Conservation (phyloP, 2,329 filamentous ascomycete genomes). For the Coleophoma crateriformis region DNA sequence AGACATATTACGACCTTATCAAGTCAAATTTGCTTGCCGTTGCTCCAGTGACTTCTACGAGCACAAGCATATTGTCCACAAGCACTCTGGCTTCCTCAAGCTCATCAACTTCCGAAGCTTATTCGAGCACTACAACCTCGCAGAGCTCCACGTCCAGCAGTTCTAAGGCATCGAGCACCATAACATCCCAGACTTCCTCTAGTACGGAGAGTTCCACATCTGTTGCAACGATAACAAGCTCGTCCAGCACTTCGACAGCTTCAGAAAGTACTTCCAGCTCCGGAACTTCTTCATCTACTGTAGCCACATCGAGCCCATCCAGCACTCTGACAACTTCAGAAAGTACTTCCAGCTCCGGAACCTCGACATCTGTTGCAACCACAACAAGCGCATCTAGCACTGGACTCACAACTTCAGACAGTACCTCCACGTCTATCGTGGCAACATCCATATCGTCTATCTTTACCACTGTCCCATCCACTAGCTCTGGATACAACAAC, state of each 20-base stretch:
- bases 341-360: neutral
- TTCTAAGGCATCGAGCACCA: neutral
- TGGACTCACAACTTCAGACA: neutral
- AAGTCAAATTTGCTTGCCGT: constrained; percentile 12
- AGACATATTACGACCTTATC: constrained; percentile 11
- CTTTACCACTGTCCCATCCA: neutral
- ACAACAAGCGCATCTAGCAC: neutral
- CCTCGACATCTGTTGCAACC: neutral
- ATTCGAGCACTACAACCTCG: constrained; percentile 10
- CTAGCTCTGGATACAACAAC: neutral
- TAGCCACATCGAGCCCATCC: neutral
- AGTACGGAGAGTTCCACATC: neutral
- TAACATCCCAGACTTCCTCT: neutral
- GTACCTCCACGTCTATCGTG: neutral
- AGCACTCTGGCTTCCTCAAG: neutral
- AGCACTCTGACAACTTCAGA: neutral
- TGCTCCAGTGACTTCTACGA: neutral
- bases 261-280: neutral
- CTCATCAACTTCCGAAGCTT: neutral
- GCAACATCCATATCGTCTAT: neutral
- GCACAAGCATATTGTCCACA: constrained; percentile 1
- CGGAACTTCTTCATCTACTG: neutral
- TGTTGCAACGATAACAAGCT: neutral
- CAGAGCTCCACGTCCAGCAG: neutral
- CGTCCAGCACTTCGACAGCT: neutral